phyloP scores from a whole-genome alignment of 2,329 filamentous ascomycete genomes.

The Escovopsis sp. region DNA sequence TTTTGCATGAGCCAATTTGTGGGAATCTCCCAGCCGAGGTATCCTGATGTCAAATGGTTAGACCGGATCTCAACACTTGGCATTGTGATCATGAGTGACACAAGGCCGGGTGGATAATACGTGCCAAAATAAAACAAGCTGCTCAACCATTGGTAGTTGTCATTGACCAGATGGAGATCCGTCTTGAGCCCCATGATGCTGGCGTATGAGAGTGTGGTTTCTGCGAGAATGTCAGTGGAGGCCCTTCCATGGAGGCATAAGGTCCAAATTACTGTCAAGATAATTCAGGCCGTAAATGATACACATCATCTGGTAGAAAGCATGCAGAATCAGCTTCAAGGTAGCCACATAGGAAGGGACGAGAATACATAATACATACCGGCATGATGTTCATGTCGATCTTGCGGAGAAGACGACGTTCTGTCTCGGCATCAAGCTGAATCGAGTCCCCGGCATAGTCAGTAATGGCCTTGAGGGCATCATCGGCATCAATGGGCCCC shows the following conservation, averaged over 20 bases:
- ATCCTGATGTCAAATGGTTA: constrained; percentile 1
- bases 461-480: constrained; percentile 4
- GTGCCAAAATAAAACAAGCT: constrained; percentile 6
- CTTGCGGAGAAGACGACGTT: constrained; percentile 4
- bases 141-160: constrained; percentile 5
- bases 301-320: constrained; percentile 2
- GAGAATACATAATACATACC: not conserved
- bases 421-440: constrained; percentile 3
- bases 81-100: not conserved
- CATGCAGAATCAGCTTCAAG: not conserved
- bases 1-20: constrained; percentile 5
- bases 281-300: constrained; percentile 6
- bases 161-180: constrained; percentile 4
- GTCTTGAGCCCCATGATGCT: constrained; percentile 6
- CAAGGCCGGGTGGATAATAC: not conserved
- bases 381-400: constrained; percentile 6
- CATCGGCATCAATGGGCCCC: constrained; percentile 4
- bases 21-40: constrained; percentile 5
- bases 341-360: not conserved
- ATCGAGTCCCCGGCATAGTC: not conserved
- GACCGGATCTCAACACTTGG: not conserved
- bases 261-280: constrained; percentile 3
- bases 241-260: no score
- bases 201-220: constrained; percentile 6
- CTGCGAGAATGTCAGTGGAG: not conserved